Evolutionary conservation across 2,329 filamentous ascomycete genomes (phyloP).

Genomic region (Neurospora crassa): DNA sequence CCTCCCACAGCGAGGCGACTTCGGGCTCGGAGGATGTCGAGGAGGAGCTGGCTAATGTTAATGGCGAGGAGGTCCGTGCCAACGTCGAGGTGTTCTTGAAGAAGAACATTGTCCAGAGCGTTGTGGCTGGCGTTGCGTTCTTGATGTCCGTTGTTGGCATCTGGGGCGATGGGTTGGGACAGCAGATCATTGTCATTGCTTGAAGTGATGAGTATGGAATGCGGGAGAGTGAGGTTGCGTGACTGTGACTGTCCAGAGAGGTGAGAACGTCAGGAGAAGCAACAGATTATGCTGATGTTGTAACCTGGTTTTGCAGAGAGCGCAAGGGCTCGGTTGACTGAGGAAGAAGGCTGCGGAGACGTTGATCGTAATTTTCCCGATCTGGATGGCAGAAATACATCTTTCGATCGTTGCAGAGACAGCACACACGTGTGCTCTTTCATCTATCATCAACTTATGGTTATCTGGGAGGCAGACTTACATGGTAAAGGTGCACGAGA

Average conservation of each 20-base stretch:
- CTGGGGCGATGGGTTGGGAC: conserved; percentile 49
- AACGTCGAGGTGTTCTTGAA: conserved; percentile 46
- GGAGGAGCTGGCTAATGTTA: conserved; percentile 38
- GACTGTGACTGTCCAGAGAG: background rate
- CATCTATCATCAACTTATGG: background rate
- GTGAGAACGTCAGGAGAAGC: background rate
- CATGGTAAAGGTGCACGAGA: background rate
- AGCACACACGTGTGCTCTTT: background rate
- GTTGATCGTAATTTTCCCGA: background rate
- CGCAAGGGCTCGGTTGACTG: background rate
- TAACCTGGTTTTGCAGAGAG: background rate
- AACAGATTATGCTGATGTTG: background rate
- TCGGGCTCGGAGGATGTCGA: conserved; percentile 38
- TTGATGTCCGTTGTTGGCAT: conserved; percentile 53
- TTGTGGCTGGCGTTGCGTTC: conserved; percentile 46
- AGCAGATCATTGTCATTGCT: conserved; percentile 10
- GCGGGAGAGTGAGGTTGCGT: background rate
- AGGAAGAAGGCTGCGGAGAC: background rate
- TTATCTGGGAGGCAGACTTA: background rate
- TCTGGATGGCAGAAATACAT: background rate
- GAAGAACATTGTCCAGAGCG: conserved; percentile 44
- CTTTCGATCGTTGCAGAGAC: background rate
- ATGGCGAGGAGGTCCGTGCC: conserved; percentile 52
- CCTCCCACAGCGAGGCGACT: conserved; percentile 22
- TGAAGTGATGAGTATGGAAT: background rate